Evolutionary conservation across 2,329 filamentous ascomycete genomes (phyloP).

Genomic region (Botrytis porri): DNA sequence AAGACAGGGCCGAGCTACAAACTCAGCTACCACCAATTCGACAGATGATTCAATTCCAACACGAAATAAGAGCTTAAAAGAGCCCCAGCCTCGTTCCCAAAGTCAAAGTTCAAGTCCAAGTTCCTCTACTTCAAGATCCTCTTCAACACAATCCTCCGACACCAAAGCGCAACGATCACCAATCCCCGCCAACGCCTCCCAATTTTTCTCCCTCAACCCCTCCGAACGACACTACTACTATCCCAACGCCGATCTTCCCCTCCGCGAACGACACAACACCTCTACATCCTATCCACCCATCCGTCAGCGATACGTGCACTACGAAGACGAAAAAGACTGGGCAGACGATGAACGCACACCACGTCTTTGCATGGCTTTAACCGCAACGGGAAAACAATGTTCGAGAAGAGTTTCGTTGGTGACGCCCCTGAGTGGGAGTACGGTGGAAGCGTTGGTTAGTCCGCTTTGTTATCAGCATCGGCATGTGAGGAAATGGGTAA

Average conservation of each 20-base stretch:
- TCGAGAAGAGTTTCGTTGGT: conserved; percentile 1
- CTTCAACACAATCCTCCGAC: background rate
- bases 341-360: background rate
- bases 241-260: background rate
- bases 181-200: background rate
- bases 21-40: background rate
- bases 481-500: background rate
- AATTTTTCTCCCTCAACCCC: background rate
- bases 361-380: background rate
- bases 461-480: conserved; percentile 15
- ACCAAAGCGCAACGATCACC: background rate
- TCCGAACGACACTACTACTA: conserved; percentile 4
- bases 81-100: background rate
- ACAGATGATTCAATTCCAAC: background rate
- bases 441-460: background rate
- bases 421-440: background rate
- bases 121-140: background rate
- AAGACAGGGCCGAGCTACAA: background rate
- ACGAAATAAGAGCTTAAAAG: background rate
- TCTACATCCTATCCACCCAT: too few species aligned
- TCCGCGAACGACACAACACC: background rate
- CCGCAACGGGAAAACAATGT: background rate
- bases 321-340: conserved; percentile 5
- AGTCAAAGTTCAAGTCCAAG: background rate
- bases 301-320: background rate